Percentiles rank a stretch among this genome's conserved stretches.
These are phyloP conservation scores for Hyphopichia wangnamkhiaoensis DNA, from an alignment of 1,139 yeast species.

Conservation along the genomic window DNA sequence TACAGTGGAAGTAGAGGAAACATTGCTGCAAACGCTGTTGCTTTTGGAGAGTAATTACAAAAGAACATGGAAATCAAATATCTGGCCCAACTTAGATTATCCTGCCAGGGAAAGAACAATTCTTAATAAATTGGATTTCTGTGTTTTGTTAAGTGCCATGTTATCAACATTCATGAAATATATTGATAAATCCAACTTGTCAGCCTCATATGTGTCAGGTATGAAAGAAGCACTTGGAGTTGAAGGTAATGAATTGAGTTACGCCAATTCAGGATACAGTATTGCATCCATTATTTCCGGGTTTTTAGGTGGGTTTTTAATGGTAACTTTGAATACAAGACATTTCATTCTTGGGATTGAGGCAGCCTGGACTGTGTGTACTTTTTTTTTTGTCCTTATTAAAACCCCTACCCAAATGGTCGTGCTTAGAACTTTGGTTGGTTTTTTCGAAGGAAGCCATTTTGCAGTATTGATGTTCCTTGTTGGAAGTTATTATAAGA, in stretches of 20 bases:
- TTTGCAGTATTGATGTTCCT: conserved; percentile 24
- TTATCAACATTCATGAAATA: conserved; percentile 35
- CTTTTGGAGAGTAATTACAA: neutral
- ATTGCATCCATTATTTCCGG: conserved; percentile 28
- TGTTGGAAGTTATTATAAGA: conserved; percentile 26
- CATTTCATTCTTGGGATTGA: conserved; percentile 16
- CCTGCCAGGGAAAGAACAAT: neutral
- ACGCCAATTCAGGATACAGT: conserved; percentile 32
- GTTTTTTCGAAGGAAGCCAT: conserved; percentile 26
- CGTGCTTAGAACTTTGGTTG: conserved; percentile 29
- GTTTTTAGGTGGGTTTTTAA: conserved; percentile 25
- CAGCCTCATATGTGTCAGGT: conserved; percentile 32
- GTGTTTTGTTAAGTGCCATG: conserved; percentile 13
- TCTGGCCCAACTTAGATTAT: conserved; percentile 2
- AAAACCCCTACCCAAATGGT: conserved; percentile 19
- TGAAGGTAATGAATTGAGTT: conserved; percentile 31
- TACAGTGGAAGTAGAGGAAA: conserved; percentile 1
- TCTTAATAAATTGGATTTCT: conserved; percentile 12
- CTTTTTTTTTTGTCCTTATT: conserved; percentile 22
- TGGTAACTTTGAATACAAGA: conserved; percentile 14
- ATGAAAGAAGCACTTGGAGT: conserved; percentile 24
- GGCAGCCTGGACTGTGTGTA: conserved; percentile 25
- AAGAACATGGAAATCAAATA: conserved; percentile 1
- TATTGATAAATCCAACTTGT: conserved; percentile 21
- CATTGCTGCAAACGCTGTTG: neutral